Conservation (phyloP, 2,329 filamentous ascomycete species). For the Aureobasidium sp. region DNA sequence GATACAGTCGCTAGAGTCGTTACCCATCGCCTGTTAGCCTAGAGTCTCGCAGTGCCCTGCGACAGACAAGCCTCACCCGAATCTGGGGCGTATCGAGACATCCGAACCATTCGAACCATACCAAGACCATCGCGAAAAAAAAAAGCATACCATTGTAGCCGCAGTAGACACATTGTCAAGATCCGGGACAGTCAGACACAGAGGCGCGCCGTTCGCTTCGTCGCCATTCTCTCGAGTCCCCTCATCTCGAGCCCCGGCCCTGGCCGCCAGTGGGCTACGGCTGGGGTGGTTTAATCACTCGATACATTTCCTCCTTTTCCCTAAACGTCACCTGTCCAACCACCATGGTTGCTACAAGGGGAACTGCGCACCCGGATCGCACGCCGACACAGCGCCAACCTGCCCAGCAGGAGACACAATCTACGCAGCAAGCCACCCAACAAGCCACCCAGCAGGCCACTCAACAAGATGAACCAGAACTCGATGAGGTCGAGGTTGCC, state of each 20-base stretch:
- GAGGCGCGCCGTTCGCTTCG: not conserved
- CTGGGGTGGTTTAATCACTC: slow-evolving; percentile 1
- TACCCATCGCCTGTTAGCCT: not conserved
- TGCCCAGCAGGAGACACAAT: not conserved
- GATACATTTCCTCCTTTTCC: not conserved
- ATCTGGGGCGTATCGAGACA: slow-evolving; percentile 7
- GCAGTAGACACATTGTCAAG: not conserved
- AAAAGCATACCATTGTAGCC: not conserved
- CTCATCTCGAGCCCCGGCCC: not conserved
- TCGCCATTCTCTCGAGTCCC: not conserved
- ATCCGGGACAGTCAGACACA: not conserved
- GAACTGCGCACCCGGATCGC: not conserved
- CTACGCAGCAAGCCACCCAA: slow-evolving; percentile 5
- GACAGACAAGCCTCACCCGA: not conserved
- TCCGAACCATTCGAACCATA: not conserved
- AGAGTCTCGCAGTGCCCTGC: not conserved
- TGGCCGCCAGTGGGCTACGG: slow-evolving; percentile 6
- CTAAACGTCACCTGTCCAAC: not conserved
- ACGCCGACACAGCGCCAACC: not conserved
- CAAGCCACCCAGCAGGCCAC: slow-evolving; percentile 10
- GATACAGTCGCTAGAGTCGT: not conserved
- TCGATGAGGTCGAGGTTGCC: slow-evolving; percentile 71
- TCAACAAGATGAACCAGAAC: slow-evolving; percentile 6
- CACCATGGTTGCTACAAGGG: not conserved
- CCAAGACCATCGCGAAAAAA: not conserved